phyloP scores from a whole-genome alignment of 768 basidiomycete genomes.

The Lyophyllum decastes region DNA sequence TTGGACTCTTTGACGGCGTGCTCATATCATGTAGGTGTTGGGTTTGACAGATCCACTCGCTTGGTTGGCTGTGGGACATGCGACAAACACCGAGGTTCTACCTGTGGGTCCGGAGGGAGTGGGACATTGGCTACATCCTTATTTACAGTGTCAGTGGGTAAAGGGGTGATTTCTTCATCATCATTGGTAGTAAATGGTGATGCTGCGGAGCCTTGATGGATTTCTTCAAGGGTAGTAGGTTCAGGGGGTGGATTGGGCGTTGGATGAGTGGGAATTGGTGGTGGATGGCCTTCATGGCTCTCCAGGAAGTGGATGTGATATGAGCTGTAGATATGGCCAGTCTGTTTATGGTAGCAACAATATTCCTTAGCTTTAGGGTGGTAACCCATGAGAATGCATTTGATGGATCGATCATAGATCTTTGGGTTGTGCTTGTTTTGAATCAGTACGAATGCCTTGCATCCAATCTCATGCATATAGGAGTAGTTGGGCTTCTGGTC shows the following conservation, averaged over 20 bases:
- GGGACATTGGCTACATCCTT: no score
- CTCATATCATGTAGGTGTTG: neutral
- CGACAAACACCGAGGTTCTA: neutral
- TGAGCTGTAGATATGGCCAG: slow-evolving; percentile 18
- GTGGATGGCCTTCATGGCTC: slow-evolving; percentile 12
- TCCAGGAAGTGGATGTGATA: slow-evolving; percentile 30
- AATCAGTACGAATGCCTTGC: neutral
- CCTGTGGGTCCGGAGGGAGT: neutral
- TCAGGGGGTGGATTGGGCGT: neutral
- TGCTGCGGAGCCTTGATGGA: neutral
- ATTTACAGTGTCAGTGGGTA: no score
- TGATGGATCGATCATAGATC: slow-evolving; percentile 19
- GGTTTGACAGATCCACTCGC: neutral
- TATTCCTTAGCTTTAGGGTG: slow-evolving; percentile 31
- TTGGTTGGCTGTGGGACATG: neutral
- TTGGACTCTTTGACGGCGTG: slow-evolving; percentile 2
- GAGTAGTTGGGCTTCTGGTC: neutral
- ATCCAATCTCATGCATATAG: neutral
- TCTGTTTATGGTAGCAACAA: slow-evolving; percentile 26
- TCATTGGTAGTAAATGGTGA: no score
- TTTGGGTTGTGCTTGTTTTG: neutral
- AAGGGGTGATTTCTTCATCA: no score
- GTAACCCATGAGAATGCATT: slow-evolving; percentile 42
- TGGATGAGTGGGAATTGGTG: neutral
- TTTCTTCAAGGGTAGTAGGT: neutral